Percentiles rank a stretch among this genome's conserved stretches.
phyloP scores from a whole-genome alignment of 805 yeast genomes.

The Candida ortonii region DNA sequence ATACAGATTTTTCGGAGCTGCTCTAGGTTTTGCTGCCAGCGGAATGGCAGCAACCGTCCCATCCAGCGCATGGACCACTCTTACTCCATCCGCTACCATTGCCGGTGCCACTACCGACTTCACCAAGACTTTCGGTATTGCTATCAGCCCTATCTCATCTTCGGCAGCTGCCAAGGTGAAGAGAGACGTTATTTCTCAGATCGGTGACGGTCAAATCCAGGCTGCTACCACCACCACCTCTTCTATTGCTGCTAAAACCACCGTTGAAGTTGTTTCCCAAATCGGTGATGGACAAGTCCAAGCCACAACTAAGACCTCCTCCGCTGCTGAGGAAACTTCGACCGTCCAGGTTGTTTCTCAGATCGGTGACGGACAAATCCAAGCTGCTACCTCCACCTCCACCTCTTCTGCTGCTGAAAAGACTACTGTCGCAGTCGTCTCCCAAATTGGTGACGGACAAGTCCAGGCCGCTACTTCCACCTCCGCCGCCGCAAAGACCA shows the following conservation, averaged over 20 bases:
- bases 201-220: slow-evolving; percentile 43
- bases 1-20: slow-evolving; percentile 36
- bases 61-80: slow-evolving; percentile 66
- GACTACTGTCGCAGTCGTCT: slow-evolving; percentile 37
- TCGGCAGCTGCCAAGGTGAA: slow-evolving; percentile 30
- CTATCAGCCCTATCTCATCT: slow-evolving; percentile 50
- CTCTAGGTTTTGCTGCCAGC: slow-evolving; percentile 44
- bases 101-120: slow-evolving; percentile 57
- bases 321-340: background rate
- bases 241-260: slow-evolving; percentile 29
- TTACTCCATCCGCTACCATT: slow-evolving; percentile 59
- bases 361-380: slow-evolving; percentile 49
- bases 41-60: slow-evolving; percentile 64
- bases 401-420: slow-evolving; percentile 16
- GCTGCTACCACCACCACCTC: slow-evolving; percentile 27
- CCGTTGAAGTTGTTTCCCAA: slow-evolving; percentile 23
- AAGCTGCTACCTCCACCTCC: slow-evolving; percentile 36
- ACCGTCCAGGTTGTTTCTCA: slow-evolving; percentile 36
- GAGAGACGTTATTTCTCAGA: slow-evolving; percentile 40
- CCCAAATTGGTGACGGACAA: slow-evolving; percentile 48
- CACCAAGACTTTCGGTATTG: slow-evolving; percentile 63
- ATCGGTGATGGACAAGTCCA: slow-evolving; percentile 31
- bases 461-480: slow-evolving; percentile 42
- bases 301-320: slow-evolving; percentile 16
- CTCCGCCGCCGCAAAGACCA: slow-evolving; percentile 35